Evolutionary conservation across 495 filamentous ascomycete species (phyloP), one percentile per base, ranked within the genome.

Genomic region (Penicillium ochrochloron): DNA sequence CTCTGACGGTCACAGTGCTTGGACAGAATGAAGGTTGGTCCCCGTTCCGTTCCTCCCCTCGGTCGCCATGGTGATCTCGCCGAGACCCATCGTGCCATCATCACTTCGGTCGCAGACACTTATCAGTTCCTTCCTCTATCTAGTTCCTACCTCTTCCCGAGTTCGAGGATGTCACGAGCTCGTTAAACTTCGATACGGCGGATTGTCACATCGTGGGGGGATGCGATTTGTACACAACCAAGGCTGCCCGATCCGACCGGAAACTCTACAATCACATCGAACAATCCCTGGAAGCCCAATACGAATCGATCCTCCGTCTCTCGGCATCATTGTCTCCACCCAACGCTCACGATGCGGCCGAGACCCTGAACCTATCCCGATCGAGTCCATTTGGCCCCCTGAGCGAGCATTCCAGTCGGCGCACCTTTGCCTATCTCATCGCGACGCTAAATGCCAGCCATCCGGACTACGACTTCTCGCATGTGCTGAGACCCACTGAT

Each of bases 371-470:
- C 74, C 74, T 96, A 11, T 90, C 87, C 21, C 88, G 92, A 62
- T 89, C 92, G 1, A 94, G 90, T 73, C 92, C 96, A 7, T 99
- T 99, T 70, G 96, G 95, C 17, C 88, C 89, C 37, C 84, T 99
- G 54, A 91, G 90, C 58, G 90, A 97, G 64, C 86, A 90, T 52
- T 91, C 91, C 10, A 93, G 91, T 70, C 91, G 96, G 14, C 88
- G 93, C 53, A 96, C 92, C 0, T 98, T 95, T 77, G 93, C 95
- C 44, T 98, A 98, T 76, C 76, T 98, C 61, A 97, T 98, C 71
- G 95, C 95, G 14, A 97, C 96, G 1, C 83, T 99, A n/a, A 99
- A 99, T 68, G 94, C 94, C 1, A 94, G 90, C 42, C 94, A 99
- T 76, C 90, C 93, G 1, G 96, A 99, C 74, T 99, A 99, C 75